These are phyloP conservation scores for Leccinum angustisporum DNA, from an alignment of 1,284 basidiomycete genomes.

Conservation along the genomic window DNA sequence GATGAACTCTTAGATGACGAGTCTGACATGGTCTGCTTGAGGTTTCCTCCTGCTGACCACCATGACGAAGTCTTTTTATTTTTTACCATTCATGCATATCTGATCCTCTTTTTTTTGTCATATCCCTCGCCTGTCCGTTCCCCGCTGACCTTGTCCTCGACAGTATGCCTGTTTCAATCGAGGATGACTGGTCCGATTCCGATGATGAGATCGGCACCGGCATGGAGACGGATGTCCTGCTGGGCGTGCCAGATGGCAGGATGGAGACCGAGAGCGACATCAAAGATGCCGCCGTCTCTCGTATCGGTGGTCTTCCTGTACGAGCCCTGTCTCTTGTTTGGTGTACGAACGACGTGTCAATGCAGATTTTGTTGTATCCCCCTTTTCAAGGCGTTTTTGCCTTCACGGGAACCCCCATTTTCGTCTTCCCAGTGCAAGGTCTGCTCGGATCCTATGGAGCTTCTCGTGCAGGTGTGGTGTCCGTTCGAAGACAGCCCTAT, in stretches of 20 bases:
- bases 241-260: constrained; percentile 75
- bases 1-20: constrained; percentile 82
- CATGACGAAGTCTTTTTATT: constrained; percentile 62
- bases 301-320: constrained; percentile 85
- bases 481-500: constrained; percentile 79
- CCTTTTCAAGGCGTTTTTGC: constrained; percentile 54
- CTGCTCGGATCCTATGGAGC: constrained; percentile 71
- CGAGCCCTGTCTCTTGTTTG: constrained; percentile 49
- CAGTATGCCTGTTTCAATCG: constrained; percentile 38
- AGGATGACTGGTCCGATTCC: constrained; percentile 76
- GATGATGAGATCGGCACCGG: constrained; percentile 59
- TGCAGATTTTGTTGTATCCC: constrained; percentile 30
- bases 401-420: constrained; percentile 52
- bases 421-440: constrained; percentile 64
- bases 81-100: constrained; percentile 89
- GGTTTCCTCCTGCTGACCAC: constrained; percentile 58
- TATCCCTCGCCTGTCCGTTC: constrained; percentile 9
- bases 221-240: constrained; percentile 67
- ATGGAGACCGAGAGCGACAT: constrained; percentile 57
- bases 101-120: constrained; percentile 46
- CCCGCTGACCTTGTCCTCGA: constrained; percentile 21
- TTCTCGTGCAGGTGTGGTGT: constrained; percentile 83
- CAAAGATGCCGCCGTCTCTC: constrained; percentile 74
- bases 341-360: constrained; percentile 34
- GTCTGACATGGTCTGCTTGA: constrained; percentile 63